Evolutionary conservation across 2,329 filamentous ascomycete species (phyloP).

Genomic region (Penicillium sp.): DNA sequence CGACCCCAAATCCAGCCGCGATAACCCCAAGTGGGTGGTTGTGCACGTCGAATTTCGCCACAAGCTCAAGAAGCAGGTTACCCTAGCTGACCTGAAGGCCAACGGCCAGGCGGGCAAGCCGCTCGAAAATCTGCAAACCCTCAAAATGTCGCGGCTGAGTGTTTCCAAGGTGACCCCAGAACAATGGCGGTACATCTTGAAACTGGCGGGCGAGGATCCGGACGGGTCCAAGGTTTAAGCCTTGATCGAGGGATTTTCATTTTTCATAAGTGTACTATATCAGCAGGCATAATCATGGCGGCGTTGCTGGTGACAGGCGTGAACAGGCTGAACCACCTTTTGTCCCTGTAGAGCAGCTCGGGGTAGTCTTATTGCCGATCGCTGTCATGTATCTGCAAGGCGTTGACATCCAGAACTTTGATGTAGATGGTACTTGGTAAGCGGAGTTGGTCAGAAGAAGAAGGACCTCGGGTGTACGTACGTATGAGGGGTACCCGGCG

Average conservation of each 20-base stretch:
- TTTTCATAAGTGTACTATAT: neutral
- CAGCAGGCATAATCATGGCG: neutral
- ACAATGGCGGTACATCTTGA: slow-evolving; percentile 51
- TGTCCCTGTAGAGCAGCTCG: neutral
- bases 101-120: slow-evolving; percentile 56
- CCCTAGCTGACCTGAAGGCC: slow-evolving; percentile 68
- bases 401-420: neutral
- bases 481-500: slow-evolving; percentile 1
- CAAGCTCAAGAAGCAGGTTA: slow-evolving; percentile 72
- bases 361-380: neutral
- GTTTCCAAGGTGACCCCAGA: slow-evolving; percentile 56
- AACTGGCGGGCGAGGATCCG: slow-evolving; percentile 38
- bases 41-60: slow-evolving; percentile 84
- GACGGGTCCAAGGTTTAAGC: slow-evolving; percentile 11
- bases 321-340: neutral
- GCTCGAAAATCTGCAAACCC: slow-evolving; percentile 74
- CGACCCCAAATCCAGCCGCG: slow-evolving; percentile 69
- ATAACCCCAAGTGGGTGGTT: slow-evolving; percentile 77
- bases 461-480: neutral
- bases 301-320: neutral
- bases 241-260: neutral
- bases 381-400: neutral
- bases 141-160: slow-evolving; percentile 79
- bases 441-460: neutral
- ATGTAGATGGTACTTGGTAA: neutral